Percentiles rank a stretch among this genome's conserved stretches.
These are phyloP conservation scores for Scutellaria galericulata DNA, from an alignment of 257 asterid genomes.

Conservation along the genomic window DNA sequence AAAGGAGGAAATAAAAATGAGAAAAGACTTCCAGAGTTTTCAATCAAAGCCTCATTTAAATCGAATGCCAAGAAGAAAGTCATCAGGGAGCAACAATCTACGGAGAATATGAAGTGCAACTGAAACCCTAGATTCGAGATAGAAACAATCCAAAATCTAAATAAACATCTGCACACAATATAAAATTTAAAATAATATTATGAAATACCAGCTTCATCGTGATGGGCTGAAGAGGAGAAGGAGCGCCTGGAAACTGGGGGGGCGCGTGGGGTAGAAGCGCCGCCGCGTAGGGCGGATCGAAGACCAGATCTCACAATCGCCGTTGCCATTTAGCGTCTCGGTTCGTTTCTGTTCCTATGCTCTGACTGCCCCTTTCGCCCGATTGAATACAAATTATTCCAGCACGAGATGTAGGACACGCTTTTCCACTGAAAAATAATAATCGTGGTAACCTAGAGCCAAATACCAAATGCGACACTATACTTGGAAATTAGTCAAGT, in stretches of 20 bases:
- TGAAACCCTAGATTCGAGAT: slow-evolving; percentile 31
- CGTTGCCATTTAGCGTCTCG: slow-evolving; percentile 62
- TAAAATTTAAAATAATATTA: not conserved
- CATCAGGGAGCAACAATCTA: not conserved
- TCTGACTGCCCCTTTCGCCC: not conserved
- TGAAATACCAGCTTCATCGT: slow-evolving; percentile 85
- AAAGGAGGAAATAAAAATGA: not conserved
- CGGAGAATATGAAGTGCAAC: slow-evolving; percentile 14
- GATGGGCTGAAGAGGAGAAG: slow-evolving; percentile 64
- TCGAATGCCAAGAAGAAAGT: not conserved
- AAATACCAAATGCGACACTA: too few species aligned
- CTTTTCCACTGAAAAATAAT: not conserved
- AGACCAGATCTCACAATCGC: slow-evolving; percentile 82
- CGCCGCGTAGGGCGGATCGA: slow-evolving; percentile 78
- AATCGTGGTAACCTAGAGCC: not conserved
- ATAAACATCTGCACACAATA: not conserved
- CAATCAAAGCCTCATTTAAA: slow-evolving; percentile 9
- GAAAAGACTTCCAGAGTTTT: not conserved
- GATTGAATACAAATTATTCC: not conserved
- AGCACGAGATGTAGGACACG: not conserved
- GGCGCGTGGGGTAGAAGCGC: slow-evolving; percentile 54
- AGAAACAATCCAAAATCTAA: not conserved
- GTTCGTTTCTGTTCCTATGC: not conserved
- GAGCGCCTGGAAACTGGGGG: slow-evolving; percentile 60
- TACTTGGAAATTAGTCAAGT: too few species aligned